These are phyloP conservation scores for Closterium sp. DNA, from an alignment of 139 green algal species.

Conservation along the genomic window DNA sequence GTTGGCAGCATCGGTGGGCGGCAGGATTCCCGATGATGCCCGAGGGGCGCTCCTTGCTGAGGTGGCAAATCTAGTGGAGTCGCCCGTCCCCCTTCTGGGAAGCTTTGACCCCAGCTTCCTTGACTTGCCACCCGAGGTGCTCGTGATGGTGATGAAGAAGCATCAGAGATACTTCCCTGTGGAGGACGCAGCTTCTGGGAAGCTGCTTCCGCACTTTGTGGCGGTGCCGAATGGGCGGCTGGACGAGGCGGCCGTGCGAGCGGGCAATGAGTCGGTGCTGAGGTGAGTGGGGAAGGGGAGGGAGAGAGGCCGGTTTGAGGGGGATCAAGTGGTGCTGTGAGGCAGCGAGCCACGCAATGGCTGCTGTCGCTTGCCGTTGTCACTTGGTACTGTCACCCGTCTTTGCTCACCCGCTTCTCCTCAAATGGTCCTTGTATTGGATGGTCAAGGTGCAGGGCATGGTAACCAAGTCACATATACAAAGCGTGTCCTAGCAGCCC, in stretches of 20 bases:
- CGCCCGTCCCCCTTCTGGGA: slow-evolving; percentile 75
- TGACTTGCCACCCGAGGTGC: slow-evolving; percentile 85
- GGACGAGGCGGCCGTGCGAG: slow-evolving; percentile 66
- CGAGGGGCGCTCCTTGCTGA: slow-evolving; percentile 66
- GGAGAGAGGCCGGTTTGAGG: neutral
- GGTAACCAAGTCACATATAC: too few species aligned
- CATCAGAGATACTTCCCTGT: slow-evolving; percentile 99
- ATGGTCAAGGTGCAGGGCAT: too few species aligned
- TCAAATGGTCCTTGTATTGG: too few species aligned
- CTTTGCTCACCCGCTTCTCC: too few species aligned
- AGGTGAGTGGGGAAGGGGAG: slow-evolving; percentile 20
- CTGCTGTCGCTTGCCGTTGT: too few species aligned
- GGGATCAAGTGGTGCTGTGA: neutral
- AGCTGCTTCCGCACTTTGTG: slow-evolving; percentile 86
- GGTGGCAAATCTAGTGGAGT: slow-evolving; percentile 88
- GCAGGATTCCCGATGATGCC: slow-evolving; percentile 64
- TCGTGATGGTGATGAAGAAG: slow-evolving; percentile 97
- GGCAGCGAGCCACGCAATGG: too few species aligned
- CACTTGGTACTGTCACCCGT: too few species aligned
- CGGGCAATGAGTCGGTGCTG: slow-evolving; percentile 94
- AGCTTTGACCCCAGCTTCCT: slow-evolving; percentile 83
- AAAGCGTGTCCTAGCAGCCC: too few species aligned
- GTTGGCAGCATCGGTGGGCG: slow-evolving; percentile 50
- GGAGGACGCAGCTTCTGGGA: slow-evolving; percentile 52
- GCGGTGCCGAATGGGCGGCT: slow-evolving; percentile 91